Base-by-base conservation (phyloP, 371 early-diverging fungal species). In the Syncephalastrum monosporum region DNA sequence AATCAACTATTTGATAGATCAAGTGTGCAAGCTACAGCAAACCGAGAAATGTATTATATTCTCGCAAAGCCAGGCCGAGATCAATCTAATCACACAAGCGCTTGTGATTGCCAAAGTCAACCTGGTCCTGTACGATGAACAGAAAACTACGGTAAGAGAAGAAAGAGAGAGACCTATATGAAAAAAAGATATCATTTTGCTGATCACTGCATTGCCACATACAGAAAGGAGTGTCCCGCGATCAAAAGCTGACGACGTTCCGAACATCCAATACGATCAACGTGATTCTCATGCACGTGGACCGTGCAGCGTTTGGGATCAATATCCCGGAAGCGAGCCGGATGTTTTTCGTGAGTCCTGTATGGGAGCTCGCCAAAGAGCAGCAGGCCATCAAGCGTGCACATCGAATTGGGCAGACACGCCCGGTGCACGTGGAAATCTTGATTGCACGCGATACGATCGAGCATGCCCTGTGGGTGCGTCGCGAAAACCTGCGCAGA, bases 361-460 rank as follows among this genome's bases (percentile, higher is more conserved):
- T 89, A 15, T 86, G 84, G 87, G 79, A 81, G 63, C 71, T 79
- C 0, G 83, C 79, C 10, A 81, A 77, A 58, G 81, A 81, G 68
- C 82, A 81, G 43, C 87, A 83, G 42, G 97, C 97, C 0, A 84
- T 94, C 76, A 95, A 94, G 61, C 83, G 97, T 6, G 95, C 94
- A 0, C 95, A 95, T 59, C 75, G 97, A 27, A 84, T 96, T 24
- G 97, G 95, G 0, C 93, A 94, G 62, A 82, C 64, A 23, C 77
- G 82, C 15, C 85, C 86, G 0, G 94, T 95, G 0, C 83, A 77
- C 71, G 91, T 95, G 3, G 91, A 89, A 50, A 84, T 89, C 3
- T 63, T 94, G 25, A 84, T 91, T 2, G 77, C 86, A 48, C 69
- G 76, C 1, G 76, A 83, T 33, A 84, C 90, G 0, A 69, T 91